phyloP scores from a whole-genome alignment of 768 basidiomycete species.

The Suillus plorans region DNA sequence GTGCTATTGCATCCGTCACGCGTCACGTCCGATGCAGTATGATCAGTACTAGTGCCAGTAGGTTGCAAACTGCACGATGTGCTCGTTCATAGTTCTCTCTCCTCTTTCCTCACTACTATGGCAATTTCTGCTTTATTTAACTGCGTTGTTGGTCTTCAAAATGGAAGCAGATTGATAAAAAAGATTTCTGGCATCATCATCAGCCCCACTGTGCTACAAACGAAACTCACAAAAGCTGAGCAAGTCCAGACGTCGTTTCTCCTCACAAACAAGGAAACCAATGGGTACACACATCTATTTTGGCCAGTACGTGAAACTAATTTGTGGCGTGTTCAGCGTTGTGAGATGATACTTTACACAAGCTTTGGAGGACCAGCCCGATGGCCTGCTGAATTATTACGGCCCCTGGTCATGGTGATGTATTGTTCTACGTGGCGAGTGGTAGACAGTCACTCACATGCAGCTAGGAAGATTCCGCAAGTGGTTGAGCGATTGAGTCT shows the following conservation, averaged over 20 bases:
- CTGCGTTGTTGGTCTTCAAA: too few relatives aligned
- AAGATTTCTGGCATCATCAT: constrained; percentile 23
- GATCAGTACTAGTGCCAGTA: too few relatives aligned
- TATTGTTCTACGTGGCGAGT: constrained; percentile 73
- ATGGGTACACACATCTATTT: constrained; percentile 28
- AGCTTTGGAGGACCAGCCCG: constrained; percentile 58
- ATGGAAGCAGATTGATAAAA: too few relatives aligned
- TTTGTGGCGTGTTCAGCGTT: constrained; percentile 39
- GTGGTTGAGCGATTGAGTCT: constrained; percentile 46
- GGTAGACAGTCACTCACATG: constrained; percentile 45
- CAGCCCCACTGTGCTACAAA: constrained; percentile 33
- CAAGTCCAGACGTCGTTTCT: constrained; percentile 46
- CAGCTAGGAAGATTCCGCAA: constrained; percentile 40
- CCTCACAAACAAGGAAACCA: constrained; percentile 48
- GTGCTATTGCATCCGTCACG: too few relatives aligned
- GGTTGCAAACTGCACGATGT: too few relatives aligned
- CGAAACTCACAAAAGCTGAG: constrained; percentile 17
- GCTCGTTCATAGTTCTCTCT: too few relatives aligned
- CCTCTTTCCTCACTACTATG: too few relatives aligned
- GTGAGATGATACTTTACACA: constrained; percentile 66
- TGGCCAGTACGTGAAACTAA: neutral
- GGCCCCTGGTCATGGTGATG: constrained; percentile 65
- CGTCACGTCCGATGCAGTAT: too few relatives aligned
- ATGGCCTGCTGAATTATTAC: constrained; percentile 61
- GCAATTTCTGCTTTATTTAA: too few relatives aligned